A percentile compares a stretch with the other conserved stretches of the same genome.
Conservation (phyloP, 768 basidiomycete genomes). For the Cubamyces sp. region DNA sequence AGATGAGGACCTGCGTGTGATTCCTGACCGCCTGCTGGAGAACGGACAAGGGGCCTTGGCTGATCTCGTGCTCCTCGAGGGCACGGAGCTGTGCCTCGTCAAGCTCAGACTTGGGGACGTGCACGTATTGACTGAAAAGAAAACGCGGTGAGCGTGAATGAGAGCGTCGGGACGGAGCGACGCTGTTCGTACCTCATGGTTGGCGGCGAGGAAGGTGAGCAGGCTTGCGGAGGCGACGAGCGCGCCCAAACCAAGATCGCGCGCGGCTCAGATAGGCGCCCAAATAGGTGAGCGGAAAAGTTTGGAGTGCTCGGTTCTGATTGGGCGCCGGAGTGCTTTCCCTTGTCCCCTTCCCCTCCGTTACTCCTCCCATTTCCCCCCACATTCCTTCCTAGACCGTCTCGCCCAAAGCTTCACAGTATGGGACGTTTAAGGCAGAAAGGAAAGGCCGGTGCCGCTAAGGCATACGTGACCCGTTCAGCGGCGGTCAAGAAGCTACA, state of each 20-base stretch:
- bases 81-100: constrained; percentile 96
- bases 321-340: constrained; percentile 21
- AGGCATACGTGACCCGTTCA: constrained; percentile 89
- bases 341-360: constrained; percentile 16
- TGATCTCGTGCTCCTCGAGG: constrained; percentile 98
- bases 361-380: not conserved
- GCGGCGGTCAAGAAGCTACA: constrained; percentile 94
- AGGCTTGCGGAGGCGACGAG: constrained; percentile 3
- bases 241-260: constrained; percentile 10
- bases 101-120: constrained; percentile 95
- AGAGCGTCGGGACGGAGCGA: not conserved
- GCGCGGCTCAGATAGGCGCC: constrained; percentile 18
- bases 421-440: constrained; percentile 85
- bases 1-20: constrained; percentile 96
- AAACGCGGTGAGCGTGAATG: constrained; percentile 6
- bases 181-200: constrained; percentile 31
- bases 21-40: constrained; percentile 97
- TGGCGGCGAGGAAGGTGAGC: constrained; percentile 13
- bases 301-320: constrained; percentile 30
- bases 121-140: constrained; percentile 86
- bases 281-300: constrained; percentile 31
- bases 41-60: constrained; percentile 95
- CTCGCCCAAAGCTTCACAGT: not conserved
- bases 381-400: not conserved
- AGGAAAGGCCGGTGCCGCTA: constrained; percentile 90